A percentile compares a stretch with the other conserved stretches of the same genome.
Conservation (phyloP, 805 yeast species). For the Saccharomyces eubayanus region DNA sequence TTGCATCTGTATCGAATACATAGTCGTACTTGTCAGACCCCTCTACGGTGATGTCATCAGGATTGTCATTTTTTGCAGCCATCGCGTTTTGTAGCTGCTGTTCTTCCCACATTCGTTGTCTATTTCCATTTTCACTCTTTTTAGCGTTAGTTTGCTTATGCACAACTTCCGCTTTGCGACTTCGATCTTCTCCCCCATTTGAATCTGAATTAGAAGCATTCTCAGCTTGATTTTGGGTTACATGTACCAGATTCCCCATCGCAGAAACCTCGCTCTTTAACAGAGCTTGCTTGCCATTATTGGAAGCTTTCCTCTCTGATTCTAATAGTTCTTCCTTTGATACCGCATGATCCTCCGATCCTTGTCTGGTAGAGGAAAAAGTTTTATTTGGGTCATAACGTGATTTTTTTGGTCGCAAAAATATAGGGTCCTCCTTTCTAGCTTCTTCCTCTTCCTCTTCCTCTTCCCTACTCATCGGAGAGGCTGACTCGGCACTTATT, state of each 20-base stretch:
- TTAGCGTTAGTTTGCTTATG: constrained; percentile 1
- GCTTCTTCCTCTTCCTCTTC: not conserved
- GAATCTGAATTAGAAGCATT: not conserved
- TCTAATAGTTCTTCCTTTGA: not conserved
- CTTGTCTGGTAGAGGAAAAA: constrained; percentile 29
- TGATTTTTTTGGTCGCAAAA: not conserved
- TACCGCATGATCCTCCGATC: not conserved
- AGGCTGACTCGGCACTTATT: constrained; percentile 2
- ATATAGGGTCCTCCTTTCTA: not conserved
- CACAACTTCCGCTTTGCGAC: not conserved
- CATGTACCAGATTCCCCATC: not conserved
- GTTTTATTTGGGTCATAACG: constrained; percentile 1
- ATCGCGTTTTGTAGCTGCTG: constrained; percentile 24
- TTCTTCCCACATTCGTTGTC: constrained; percentile 32
- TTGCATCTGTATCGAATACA: constrained; percentile 63
- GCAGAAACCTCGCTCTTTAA: not conserved
- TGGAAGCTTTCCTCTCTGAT: not conserved
- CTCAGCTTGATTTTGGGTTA: not conserved
- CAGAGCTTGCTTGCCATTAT: not conserved
- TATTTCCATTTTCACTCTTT: constrained; percentile 20
- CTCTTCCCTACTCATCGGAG: not conserved
- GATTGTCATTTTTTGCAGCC: constrained; percentile 9
- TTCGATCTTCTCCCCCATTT: not conserved
- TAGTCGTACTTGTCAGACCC: constrained; percentile 49
- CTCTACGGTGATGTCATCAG: constrained; percentile 23